Conservation (phyloP, 78 protist genomes). For the Pigoraptor vietnamica region DNA sequence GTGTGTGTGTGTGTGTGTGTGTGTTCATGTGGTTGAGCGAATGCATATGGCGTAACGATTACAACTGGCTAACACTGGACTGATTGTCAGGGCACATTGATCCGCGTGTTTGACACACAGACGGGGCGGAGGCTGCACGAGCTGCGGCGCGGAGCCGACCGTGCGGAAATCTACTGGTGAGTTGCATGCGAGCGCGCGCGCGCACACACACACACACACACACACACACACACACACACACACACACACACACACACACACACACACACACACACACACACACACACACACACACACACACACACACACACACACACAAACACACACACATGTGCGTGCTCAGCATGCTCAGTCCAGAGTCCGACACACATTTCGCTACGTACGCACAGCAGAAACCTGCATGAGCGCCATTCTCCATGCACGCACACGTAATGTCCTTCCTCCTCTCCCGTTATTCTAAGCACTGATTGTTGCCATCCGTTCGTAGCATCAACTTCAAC, state of each 20-base stretch:
- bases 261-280: no score
- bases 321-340: no score
- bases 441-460: not conserved
- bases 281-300: no score
- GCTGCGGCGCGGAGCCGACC: constrained; percentile 86
- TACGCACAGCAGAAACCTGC: no score
- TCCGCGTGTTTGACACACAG: constrained; percentile 85
- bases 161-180: constrained; percentile 64
- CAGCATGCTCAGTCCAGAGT: no score
- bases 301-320: no score
- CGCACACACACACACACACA: not conserved
- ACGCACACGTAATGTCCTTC: not conserved
- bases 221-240: no score
- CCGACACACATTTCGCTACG: no score
- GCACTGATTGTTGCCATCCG: not conserved
- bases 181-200: not conserved
- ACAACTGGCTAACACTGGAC: not conserved
- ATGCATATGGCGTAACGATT: not conserved
- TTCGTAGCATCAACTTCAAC: constrained; percentile 67
- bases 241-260: not conserved
- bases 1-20: not conserved
- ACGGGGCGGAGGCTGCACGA: constrained; percentile 69
- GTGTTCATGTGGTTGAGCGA: not conserved
- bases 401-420: no score
- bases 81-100: constrained; percentile 72